Percentiles rank a stretch among this genome's conserved stretches.
phyloP scores from a whole-genome alignment of 208 protist genomes.

The Acanthamoeba healyi region DNA sequence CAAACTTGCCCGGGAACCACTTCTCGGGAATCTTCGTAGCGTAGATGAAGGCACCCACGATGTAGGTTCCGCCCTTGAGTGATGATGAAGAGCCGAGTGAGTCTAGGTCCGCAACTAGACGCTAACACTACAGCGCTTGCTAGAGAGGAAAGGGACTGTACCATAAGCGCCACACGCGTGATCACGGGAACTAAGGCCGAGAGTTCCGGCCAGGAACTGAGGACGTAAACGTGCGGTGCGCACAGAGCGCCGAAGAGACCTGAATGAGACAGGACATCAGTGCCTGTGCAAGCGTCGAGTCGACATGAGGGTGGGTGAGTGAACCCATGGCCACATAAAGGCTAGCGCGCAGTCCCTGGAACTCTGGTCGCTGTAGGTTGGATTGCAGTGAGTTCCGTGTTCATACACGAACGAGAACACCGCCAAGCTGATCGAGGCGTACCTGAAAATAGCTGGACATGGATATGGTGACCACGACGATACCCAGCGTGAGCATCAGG shows the following conservation, averaged over 20 bases:
- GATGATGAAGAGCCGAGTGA: not conserved
- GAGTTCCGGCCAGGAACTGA: not conserved
- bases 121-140: too few species aligned
- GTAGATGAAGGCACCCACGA: slow-evolving; percentile 68
- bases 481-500: slow-evolving; percentile 1
- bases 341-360: slow-evolving; percentile 21
- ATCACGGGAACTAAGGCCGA: not conserved
- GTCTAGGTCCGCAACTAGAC: too few species aligned
- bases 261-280: too few species aligned
- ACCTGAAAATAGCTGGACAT: slow-evolving; percentile 60
- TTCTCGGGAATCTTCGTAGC: slow-evolving; percentile 66
- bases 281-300: too few species aligned
- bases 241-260: slow-evolving; percentile 32
- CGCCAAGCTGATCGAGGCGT: not conserved
- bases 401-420: not conserved
- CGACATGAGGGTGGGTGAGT: too few species aligned
- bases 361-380: slow-evolving; percentile 6
- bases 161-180: slow-evolving; percentile 17
- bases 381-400: not conserved
- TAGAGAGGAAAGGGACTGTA: not conserved
- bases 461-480: slow-evolving; percentile 14
- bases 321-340: slow-evolving; percentile 62
- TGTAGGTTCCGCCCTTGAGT: slow-evolving; percentile 41
- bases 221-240: slow-evolving; percentile 9
- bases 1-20: slow-evolving; percentile 65